Conservation (phyloP, 257 asterid species). For the Solanum chiquidenum region DNA sequence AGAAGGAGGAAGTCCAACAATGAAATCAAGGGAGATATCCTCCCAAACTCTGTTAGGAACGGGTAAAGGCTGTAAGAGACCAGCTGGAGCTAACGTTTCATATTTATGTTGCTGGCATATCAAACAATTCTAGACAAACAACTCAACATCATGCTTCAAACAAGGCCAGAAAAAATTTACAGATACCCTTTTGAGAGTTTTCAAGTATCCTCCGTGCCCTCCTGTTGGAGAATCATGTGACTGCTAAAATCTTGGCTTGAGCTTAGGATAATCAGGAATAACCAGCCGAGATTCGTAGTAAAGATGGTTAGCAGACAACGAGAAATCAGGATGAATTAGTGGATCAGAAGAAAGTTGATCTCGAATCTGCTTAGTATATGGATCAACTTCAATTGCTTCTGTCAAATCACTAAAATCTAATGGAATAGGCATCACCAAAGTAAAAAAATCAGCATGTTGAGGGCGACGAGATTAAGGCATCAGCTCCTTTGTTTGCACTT, state of each 20-base stretch:
- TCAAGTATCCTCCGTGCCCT: background rate
- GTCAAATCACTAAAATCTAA: background rate
- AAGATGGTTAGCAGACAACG: background rate
- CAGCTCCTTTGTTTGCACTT: background rate
- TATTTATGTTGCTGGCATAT: background rate
- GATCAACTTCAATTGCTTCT: background rate
- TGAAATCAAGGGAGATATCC: background rate
- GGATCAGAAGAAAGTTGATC: background rate
- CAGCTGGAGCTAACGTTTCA: background rate
- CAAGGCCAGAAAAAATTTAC: background rate
- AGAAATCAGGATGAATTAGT: background rate
- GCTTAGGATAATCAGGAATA: background rate
- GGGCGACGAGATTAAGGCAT: background rate
- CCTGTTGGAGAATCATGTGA: background rate
- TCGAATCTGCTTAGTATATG: background rate
- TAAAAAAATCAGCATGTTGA: background rate
- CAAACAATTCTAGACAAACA: background rate
- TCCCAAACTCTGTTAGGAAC: background rate
- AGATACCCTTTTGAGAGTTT: background rate
- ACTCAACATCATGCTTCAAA: background rate
- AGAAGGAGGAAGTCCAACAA: background rate
- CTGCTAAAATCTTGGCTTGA: background rate
- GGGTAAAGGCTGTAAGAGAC: background rate
- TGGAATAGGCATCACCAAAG: background rate
- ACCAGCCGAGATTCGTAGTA: background rate